Base-by-base conservation (phyloP, 1,284 basidiomycete genomes). In the Cutaneotrichosporon sp. region DNA sequence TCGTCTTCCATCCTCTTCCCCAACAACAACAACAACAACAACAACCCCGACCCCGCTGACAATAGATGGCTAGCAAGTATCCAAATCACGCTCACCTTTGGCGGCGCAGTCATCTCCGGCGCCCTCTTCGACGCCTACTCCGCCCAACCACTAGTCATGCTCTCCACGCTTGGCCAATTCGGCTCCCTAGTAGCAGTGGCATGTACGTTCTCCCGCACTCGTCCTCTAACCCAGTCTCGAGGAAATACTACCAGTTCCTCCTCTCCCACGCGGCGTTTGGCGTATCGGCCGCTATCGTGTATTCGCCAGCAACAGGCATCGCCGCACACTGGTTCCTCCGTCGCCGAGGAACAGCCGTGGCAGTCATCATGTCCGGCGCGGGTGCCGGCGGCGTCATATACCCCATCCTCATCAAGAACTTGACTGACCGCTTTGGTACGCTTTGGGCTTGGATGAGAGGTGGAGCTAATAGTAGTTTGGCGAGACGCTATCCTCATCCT, bases 301-400 rank as follows among this genome's bases (percentile, higher is more conserved):
- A 78, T 59, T 71, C 75, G 0, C 76, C 78, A 8, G 70, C 75
- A 0, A 78, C 76, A 1, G 75, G 75, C 8, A 72, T 78, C 22
- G 69, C 72, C 1, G 75, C 74, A 2, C 78, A 80, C 58, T 80
- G 77, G 77, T 80, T 80, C 65, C 61, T 75, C 52, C 63, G 70
- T 18, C 70, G 69, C 26, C 65, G 77, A 21, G 69, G 73, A 2
- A 79, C 76, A 0, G 78, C 78, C 7, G 71, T 77, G 2, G 77
- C 74, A 0, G 70, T 80, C 50, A 75, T 78, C 22, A 68, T 76
- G 3, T 73, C 70, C 42, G 78, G 78, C 8, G 72, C 69, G 31
- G 78, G 78, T 6, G 58, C 74, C 14, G 75, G 74, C 10, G 78
- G 78, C 73, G 62, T 72, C 30, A 38, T 72, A 32, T 66, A 70